Evolutionary conservation across 164 flowering plant species (phyloP).

Genomic region (Buxus sempervirens): DNA sequence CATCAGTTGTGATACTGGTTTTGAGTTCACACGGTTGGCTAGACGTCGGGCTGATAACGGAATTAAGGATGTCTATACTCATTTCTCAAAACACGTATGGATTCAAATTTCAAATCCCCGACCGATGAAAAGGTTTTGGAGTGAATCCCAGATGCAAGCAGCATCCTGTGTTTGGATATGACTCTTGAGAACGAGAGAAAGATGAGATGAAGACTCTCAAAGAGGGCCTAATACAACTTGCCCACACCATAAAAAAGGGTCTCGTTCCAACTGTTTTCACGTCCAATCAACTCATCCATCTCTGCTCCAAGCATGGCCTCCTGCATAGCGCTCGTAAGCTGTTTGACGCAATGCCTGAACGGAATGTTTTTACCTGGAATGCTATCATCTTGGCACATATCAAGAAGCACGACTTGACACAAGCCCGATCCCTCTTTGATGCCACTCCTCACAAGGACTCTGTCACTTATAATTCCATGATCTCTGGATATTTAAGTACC

Average conservation of each 20-base stretch:
- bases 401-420: slow-evolving; percentile 33
- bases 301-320: slow-evolving; percentile 43
- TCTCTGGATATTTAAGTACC: slow-evolving; percentile 48
- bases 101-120: too few species aligned
- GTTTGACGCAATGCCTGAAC: slow-evolving; percentile 79
- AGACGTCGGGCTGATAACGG: too few species aligned
- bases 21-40: too few species aligned
- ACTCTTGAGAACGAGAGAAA: too few species aligned
- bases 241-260: slow-evolving; percentile 43
- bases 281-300: slow-evolving; percentile 55
- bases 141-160: too few species aligned
- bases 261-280: slow-evolving; percentile 23
- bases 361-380: slow-evolving; percentile 81
- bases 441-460: slow-evolving; percentile 52
- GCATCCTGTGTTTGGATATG: too few species aligned
- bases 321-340: slow-evolving; percentile 42
- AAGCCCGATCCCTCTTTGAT: slow-evolving; percentile 52
- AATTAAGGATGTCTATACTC: too few species aligned
- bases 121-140: too few species aligned
- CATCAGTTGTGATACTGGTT: too few species aligned
- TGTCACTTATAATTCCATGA: slow-evolving; percentile 70
- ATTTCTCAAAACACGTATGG: too few species aligned
- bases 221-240: slow-evolving; percentile 39
- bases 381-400: slow-evolving; percentile 58
- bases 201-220: slow-evolving; percentile 34